Conservation (phyloP, 768 basidiomycete species). For the Tephrocybe sp. region DNA sequence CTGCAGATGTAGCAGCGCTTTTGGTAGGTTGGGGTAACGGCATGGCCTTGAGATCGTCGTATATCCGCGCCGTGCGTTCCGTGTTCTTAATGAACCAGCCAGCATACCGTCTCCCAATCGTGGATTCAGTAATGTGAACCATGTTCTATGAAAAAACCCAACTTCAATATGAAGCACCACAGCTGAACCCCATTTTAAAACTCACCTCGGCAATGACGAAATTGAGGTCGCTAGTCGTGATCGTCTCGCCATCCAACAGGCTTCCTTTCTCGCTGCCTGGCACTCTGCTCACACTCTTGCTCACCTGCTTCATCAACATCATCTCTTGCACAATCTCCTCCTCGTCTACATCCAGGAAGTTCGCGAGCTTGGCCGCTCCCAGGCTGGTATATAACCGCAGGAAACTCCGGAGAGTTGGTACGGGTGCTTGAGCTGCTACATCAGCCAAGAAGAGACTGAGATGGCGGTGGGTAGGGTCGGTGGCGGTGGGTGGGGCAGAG, state of each 20-base stretch:
- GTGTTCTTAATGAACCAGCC: conserved; percentile 98
- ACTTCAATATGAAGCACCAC: background rate
- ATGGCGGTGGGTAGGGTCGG: conserved; percentile 82
- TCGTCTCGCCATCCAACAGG: conserved; percentile 81
- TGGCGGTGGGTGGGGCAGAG: conserved; percentile 29
- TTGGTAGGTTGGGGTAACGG: conserved; percentile 41
- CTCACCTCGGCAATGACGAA: conserved; percentile 92
- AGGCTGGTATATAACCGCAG: conserved; percentile 94
- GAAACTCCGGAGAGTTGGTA: conserved; percentile 86
- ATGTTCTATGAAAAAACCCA: conserved; percentile 68
- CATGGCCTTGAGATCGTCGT: conserved; percentile 67
- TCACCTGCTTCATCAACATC: conserved; percentile 93
- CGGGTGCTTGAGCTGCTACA: conserved; percentile 69
- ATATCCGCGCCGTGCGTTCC: conserved; percentile 84
- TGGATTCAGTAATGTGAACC: conserved; percentile 95
- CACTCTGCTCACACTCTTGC: conserved; percentile 71
- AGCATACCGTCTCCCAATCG: conserved; percentile 88
- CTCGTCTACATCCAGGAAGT: conserved; percentile 88
- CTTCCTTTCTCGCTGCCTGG: conserved; percentile 50
- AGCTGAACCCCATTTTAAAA: conserved; percentile 8
- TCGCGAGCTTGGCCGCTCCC: conserved; percentile 86
- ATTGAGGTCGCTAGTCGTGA: conserved; percentile 90
- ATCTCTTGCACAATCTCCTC: conserved; percentile 95
- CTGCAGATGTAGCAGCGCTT: conserved; percentile 19
- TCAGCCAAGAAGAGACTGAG: conserved; percentile 82